phyloP scores from a whole-genome alignment of 2,329 filamentous ascomycete species.

The Elsinoe arachidis region DNA sequence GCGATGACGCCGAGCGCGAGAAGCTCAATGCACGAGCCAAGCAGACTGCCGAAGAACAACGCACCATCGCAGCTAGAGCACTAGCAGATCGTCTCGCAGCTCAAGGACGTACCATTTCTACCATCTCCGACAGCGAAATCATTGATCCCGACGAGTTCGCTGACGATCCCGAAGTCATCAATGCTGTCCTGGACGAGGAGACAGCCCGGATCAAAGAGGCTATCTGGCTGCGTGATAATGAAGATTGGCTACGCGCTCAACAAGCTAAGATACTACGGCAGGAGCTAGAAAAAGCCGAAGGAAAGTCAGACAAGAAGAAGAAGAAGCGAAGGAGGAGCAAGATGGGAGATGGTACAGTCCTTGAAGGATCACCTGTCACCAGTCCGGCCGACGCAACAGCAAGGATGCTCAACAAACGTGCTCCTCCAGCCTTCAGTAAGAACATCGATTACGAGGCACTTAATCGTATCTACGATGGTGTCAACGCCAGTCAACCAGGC shows the following conservation, averaged over 20 bases:
- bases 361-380: conserved; percentile 30
- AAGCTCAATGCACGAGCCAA: conserved; percentile 24
- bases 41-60: conserved; percentile 22
- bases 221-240: conserved; percentile 92
- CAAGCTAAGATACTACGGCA: conserved; percentile 74
- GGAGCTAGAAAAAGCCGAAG: conserved; percentile 51
- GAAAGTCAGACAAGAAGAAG: conserved; percentile 28
- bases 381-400: conserved; percentile 38
- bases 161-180: conserved; percentile 77
- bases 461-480: conserved; percentile 32
- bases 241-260: conserved; percentile 80
- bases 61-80: conserved; percentile 33
- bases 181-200: conserved; percentile 63
- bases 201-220: conserved; percentile 79
- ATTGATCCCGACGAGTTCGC: conserved; percentile 77
- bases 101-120: conserved; percentile 32
- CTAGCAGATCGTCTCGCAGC: conserved; percentile 42
- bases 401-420: conserved; percentile 39
- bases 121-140: conserved; percentile 39
- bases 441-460: conserved; percentile 41
- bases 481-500: conserved; percentile 12
- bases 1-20: conserved; percentile 24
- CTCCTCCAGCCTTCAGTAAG: conserved; percentile 31
- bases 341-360: conserved; percentile 35
- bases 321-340: conserved; percentile 39